These are phyloP conservation scores for Suhomyces tanzawaensis DNA, from an alignment of 805 yeast species.

Conservation along the genomic window DNA sequence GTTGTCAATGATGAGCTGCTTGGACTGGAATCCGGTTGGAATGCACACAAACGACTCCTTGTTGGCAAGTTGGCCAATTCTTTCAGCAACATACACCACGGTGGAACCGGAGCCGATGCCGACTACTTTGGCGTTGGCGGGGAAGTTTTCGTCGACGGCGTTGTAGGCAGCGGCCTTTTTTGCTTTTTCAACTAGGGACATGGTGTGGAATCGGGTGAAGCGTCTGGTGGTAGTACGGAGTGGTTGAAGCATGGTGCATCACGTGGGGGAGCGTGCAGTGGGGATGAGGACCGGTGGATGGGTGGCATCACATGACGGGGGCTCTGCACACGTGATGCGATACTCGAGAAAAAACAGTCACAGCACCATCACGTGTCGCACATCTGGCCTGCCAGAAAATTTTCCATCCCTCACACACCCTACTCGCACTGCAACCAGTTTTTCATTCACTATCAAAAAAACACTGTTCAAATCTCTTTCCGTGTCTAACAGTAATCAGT, in stretches of 20 bases:
- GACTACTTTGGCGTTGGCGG: slow-evolving; percentile 63
- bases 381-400: neutral
- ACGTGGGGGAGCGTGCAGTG: slow-evolving; percentile 1
- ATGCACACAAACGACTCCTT: slow-evolving; percentile 68
- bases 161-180: slow-evolving; percentile 85
- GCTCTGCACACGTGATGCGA: slow-evolving; percentile 1
- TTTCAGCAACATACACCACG: slow-evolving; percentile 94
- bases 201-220: slow-evolving; percentile 2
- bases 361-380: slow-evolving; percentile 10
- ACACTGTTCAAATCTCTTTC: neutral
- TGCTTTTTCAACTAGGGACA: slow-evolving; percentile 63
- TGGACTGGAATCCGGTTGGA: slow-evolving; percentile 96
- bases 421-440: neutral
- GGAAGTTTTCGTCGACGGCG: slow-evolving; percentile 88
- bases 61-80: slow-evolving; percentile 68
- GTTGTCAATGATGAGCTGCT: slow-evolving; percentile 77
- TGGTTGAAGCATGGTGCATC: neutral
- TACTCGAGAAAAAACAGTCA: slow-evolving; percentile 12
- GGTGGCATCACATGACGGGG: neutral
- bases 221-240: neutral
- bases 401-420: neutral
- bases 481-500: neutral
- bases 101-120: slow-evolving; percentile 98
- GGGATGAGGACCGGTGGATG: neutral
- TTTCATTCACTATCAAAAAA: neutral